Conservation (phyloP, 2,329 filamentous ascomycete genomes). For the Ceratocystis alfenasii region DNA sequence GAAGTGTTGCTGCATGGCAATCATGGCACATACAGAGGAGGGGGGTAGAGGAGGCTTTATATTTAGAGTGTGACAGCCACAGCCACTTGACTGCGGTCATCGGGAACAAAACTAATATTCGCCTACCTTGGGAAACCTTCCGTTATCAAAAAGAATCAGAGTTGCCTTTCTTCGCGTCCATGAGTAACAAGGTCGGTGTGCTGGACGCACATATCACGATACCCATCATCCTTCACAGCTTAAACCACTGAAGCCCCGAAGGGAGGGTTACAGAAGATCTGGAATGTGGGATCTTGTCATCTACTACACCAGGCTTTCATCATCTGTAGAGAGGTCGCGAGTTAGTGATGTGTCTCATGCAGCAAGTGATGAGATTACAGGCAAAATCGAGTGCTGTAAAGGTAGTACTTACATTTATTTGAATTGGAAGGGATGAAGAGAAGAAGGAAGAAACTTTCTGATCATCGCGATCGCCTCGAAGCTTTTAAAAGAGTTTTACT, state of each 20-base stretch:
- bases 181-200: slow-evolving; percentile 97
- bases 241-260: slow-evolving; percentile 80
- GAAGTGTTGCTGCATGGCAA: background rate
- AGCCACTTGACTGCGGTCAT: slow-evolving; percentile 13
- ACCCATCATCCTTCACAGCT: slow-evolving; percentile 49
- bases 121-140: slow-evolving; percentile 15
- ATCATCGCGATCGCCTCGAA: slow-evolving; percentile 22
- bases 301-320: slow-evolving; percentile 98
- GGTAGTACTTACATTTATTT: slow-evolving; percentile 72
- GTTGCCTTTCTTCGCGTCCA: slow-evolving; percentile 95
- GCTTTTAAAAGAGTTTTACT: slow-evolving; percentile 12
- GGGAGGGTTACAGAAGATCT: slow-evolving; percentile 68
- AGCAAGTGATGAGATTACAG: slow-evolving; percentile 13
- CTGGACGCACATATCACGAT: slow-evolving; percentile 98
- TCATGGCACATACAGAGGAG: background rate
- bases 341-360: slow-evolving; percentile 27
- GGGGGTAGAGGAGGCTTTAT: background rate
- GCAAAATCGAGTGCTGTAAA: slow-evolving; percentile 5
- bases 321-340: slow-evolving; percentile 49
- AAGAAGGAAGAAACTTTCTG: slow-evolving; percentile 36
- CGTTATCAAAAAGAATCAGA: slow-evolving; percentile 57
- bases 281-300: slow-evolving; percentile 63
- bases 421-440: slow-evolving; percentile 94
- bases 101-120: slow-evolving; percentile 19
- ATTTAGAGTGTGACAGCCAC: slow-evolving; percentile 7